A percentile compares a stretch with the other conserved stretches of the same genome.
phyloP scores from a whole-genome alignment of 495 filamentous ascomycete genomes.

The Tuber indicum region DNA sequence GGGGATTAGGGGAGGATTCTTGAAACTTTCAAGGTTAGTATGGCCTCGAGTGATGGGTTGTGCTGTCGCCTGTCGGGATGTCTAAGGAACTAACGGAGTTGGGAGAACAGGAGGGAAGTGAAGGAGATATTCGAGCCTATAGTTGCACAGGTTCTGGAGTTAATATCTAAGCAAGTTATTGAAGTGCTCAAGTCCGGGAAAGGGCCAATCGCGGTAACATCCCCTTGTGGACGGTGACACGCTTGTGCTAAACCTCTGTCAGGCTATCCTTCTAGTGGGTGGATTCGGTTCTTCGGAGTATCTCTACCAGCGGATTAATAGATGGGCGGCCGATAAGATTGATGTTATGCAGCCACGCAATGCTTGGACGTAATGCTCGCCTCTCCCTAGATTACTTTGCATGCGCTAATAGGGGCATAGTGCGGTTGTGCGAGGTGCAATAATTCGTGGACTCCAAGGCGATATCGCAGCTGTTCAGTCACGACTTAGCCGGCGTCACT shows the following conservation, averaged over 20 bases:
- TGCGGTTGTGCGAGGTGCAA: constrained; percentile 39
- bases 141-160: constrained; percentile 42
- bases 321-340: constrained; percentile 38
- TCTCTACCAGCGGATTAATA: constrained; percentile 42
- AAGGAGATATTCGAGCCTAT: constrained; percentile 44
- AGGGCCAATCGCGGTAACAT: constrained; percentile 31
- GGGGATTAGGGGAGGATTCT: constrained; percentile 58
- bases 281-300: constrained; percentile 47
- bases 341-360: constrained; percentile 45
- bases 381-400: background rate
- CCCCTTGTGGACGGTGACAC: background rate
- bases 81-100: constrained; percentile 1
- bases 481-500: constrained; percentile 44
- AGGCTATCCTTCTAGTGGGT: constrained; percentile 46
- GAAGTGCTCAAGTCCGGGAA: constrained; percentile 33
- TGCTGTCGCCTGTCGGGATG: background rate
- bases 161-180: constrained; percentile 44
- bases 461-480: constrained; percentile 42
- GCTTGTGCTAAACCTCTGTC: background rate
- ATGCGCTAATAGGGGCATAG: constrained; percentile 22
- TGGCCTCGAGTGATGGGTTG: constrained; percentile 11
- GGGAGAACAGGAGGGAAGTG: constrained; percentile 38
- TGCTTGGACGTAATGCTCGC: constrained; percentile 42
- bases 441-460: constrained; percentile 38
- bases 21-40: constrained; percentile 50